phyloP scores from a whole-genome alignment of 345 rosid species.

The Cardamine occulta region DNA sequence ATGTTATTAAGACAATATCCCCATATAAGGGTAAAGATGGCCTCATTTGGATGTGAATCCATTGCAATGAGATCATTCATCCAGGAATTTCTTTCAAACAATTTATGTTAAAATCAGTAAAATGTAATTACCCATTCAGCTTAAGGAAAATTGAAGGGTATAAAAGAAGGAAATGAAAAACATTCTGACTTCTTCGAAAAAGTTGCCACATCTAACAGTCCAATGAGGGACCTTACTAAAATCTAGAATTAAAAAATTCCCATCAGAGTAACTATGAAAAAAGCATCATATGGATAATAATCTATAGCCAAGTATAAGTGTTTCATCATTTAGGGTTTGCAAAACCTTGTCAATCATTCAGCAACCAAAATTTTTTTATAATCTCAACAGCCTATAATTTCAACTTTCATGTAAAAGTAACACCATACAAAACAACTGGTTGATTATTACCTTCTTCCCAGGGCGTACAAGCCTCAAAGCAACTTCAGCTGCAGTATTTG shows the following conservation, averaged over 20 bases:
- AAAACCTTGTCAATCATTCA: constrained; percentile 14
- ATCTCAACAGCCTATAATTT: not conserved
- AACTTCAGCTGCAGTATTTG: constrained; percentile 96
- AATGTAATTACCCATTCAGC: not conserved
- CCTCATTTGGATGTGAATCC: constrained; percentile 14
- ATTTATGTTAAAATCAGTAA: not conserved
- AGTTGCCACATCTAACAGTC: not conserved
- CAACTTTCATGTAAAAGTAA: not conserved
- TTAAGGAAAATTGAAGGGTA: not conserved
- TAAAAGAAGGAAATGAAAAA: not conserved
- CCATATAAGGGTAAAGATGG: constrained; percentile 10
- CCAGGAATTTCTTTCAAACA: not conserved
- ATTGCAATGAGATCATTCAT: not conserved
- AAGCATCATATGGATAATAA: constrained; percentile 64
- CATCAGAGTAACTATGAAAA: constrained; percentile 88
- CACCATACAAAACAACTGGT: not conserved
- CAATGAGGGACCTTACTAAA: not conserved
- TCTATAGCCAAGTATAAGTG: constrained; percentile 59
- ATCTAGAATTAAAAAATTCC: constrained; percentile 37
- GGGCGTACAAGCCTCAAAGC: constrained; percentile 98
- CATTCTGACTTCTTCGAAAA: not conserved
- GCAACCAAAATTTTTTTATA: not conserved
- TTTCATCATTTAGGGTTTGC: constrained; percentile 64
- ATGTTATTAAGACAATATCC: not conserved
- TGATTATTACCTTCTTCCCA: constrained; percentile 72